Conservation (phyloP, 192 early-diverging fungal genomes). For the Coemansia sp. region DNA sequence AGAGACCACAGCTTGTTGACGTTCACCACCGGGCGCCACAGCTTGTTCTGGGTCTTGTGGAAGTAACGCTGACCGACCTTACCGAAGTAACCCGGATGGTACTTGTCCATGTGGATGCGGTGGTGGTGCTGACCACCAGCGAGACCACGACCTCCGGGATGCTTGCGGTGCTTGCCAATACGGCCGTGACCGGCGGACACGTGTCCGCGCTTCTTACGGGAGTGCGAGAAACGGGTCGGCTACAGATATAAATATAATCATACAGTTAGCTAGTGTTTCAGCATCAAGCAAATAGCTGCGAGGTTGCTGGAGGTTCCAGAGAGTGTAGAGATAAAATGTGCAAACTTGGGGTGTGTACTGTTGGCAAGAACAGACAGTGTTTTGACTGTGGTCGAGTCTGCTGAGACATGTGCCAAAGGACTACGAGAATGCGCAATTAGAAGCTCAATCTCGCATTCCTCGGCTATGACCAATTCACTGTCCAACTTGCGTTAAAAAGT, state of each 20-base stretch:
- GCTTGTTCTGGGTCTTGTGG: conserved; percentile 91
- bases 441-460: not conserved
- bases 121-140: conserved; percentile 99
- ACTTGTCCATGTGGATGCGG: conserved; percentile 99
- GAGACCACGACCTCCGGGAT: conserved; percentile 99
- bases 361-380: too few species aligned
- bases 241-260: conserved; percentile 12
- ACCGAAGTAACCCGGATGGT: conserved; percentile 99
- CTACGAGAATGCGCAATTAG: not conserved
- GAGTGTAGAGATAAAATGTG: not conserved
- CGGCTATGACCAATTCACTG: not conserved
- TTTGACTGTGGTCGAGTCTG: not conserved
- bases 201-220: conserved; percentile 94
- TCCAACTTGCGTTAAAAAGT: not conserved
- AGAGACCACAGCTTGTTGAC: conserved; percentile 92
- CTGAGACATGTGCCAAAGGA: not conserved
- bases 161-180: conserved; percentile 99
- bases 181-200: conserved; percentile 99
- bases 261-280: not conserved
- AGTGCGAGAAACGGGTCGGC: conserved; percentile 57
- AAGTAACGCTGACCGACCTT: conserved; percentile 99
- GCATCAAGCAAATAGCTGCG: too few species aligned
- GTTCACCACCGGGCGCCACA: conserved; percentile 87
- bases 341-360: not conserved
- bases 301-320: not conserved